A percentile compares a stretch with the other conserved stretches of the same genome.
Conservation (phyloP, 2,329 filamentous ascomycete genomes). For the Stemphylium lycopersici region DNA sequence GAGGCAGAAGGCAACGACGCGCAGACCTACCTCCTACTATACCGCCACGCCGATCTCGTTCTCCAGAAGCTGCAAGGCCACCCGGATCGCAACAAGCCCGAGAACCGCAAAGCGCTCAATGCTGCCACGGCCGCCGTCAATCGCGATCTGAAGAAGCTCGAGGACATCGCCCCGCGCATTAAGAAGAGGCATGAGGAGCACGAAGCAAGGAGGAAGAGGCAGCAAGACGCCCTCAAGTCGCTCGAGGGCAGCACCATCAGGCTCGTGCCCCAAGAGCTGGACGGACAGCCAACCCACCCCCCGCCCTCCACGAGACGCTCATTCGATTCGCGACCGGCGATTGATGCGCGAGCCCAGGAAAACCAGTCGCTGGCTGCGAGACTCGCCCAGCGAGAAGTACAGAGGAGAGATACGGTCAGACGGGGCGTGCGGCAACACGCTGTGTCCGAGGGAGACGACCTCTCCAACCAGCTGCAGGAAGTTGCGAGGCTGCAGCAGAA, state of each 20-base stretch:
- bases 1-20: constrained; percentile 83
- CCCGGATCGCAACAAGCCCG: constrained; percentile 72
- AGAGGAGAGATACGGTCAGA: constrained; percentile 40
- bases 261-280: constrained; percentile 30
- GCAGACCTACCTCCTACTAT: constrained; percentile 89
- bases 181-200: constrained; percentile 68
- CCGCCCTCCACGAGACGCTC: constrained; percentile 25
- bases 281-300: constrained; percentile 27
- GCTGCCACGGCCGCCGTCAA: constrained; percentile 67
- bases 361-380: constrained; percentile 42
- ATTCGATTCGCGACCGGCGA: constrained; percentile 34
- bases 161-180: constrained; percentile 79
- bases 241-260: constrained; percentile 29
- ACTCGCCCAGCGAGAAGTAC: constrained; percentile 45
- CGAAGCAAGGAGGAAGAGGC: constrained; percentile 32
- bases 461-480: constrained; percentile 60
- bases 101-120: constrained; percentile 61
- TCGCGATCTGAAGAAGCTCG: constrained; percentile 71
- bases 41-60: constrained; percentile 85
- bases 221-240: constrained; percentile 32
- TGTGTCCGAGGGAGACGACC: constrained; percentile 61
- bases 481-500: constrained; percentile 50
- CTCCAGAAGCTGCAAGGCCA: constrained; percentile 76
- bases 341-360: constrained; percentile 38
- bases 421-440: constrained; percentile 64